phyloP scores from a whole-genome alignment of 306 rosid species.

The Lathyrus sativus region DNA sequence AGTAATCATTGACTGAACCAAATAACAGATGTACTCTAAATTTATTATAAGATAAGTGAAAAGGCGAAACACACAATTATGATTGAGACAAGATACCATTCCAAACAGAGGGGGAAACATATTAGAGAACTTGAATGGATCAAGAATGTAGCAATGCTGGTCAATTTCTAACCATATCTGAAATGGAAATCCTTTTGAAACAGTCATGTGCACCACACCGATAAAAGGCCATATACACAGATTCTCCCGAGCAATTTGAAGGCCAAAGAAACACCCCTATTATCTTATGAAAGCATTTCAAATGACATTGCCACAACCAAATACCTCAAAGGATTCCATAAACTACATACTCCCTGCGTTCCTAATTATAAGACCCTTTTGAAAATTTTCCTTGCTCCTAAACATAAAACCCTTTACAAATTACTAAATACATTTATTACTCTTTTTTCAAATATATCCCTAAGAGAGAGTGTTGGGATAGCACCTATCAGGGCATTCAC shows the following conservation, averaged over 20 bases:
- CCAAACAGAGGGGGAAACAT: background rate
- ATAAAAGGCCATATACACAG: conserved; percentile 9
- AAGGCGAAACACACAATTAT: background rate
- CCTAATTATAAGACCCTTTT: background rate
- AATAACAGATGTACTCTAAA: background rate
- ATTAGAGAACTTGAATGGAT: background rate
- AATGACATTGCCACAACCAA: conserved; percentile 3
- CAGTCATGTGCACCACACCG: background rate
- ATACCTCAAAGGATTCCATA: conserved; percentile 9
- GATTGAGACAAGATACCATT: background rate
- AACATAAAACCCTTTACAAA: too few species aligned
- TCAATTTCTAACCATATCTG: conserved; percentile 22
- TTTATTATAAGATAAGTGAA: conserved; percentile 14
- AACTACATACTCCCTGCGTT: conserved; percentile 15
- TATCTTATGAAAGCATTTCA: conserved; percentile 1
- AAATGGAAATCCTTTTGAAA: conserved; percentile 29
- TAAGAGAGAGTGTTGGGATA: too few species aligned
- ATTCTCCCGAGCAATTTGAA: conserved; percentile 1
- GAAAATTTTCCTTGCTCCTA: too few species aligned
- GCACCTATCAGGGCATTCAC: background rate
- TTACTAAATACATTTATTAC: too few species aligned
- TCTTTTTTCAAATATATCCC: too few species aligned
- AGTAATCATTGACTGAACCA: conserved; percentile 6
- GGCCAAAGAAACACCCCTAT: conserved; percentile 6
- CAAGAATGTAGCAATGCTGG: conserved; percentile 14